Conservation (phyloP, 1,284 basidiomycete genomes). For the Peniophora sp. region DNA sequence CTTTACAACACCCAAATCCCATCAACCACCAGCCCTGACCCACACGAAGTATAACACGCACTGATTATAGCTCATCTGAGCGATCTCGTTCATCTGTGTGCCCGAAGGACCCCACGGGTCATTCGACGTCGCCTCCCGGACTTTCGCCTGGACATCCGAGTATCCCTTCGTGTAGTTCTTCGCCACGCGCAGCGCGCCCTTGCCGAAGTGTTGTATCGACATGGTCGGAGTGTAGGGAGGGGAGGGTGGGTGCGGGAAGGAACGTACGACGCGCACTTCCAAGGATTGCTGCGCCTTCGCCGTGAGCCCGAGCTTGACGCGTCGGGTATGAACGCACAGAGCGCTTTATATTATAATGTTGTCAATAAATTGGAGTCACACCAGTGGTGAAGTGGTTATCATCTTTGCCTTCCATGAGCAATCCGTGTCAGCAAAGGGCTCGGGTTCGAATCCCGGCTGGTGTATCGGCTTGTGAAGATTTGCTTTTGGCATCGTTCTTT, state of each 20-base stretch:
- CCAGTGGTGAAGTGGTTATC: constrained; percentile 76
- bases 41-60: constrained; percentile 37
- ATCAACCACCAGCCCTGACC: not conserved
- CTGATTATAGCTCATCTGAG: constrained; percentile 98
- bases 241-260: not conserved
- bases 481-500: too few species aligned
- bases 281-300: not conserved
- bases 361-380: constrained; percentile 19
- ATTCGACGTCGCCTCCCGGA: constrained; percentile 99
- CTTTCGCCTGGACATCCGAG: constrained; percentile 90
- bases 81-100: constrained; percentile 98
- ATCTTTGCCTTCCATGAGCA: constrained; percentile 68
- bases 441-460: constrained; percentile 74
- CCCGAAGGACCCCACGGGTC: constrained; percentile 99
- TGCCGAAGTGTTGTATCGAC: constrained; percentile 60
- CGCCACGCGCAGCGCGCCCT: constrained; percentile 76
- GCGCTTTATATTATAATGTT: not conserved
- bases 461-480: too few species aligned
- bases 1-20: constrained; percentile 29
- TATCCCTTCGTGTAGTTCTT: constrained; percentile 97
- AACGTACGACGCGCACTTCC: not conserved
- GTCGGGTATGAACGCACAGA: not conserved
- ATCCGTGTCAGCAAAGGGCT: constrained; percentile 55
- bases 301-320: not conserved
- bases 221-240: constrained; percentile 12